Evolutionary conservation across 768 basidiomycete species (phyloP).

Genomic region (Leucosporidium creatinivorum): DNA sequence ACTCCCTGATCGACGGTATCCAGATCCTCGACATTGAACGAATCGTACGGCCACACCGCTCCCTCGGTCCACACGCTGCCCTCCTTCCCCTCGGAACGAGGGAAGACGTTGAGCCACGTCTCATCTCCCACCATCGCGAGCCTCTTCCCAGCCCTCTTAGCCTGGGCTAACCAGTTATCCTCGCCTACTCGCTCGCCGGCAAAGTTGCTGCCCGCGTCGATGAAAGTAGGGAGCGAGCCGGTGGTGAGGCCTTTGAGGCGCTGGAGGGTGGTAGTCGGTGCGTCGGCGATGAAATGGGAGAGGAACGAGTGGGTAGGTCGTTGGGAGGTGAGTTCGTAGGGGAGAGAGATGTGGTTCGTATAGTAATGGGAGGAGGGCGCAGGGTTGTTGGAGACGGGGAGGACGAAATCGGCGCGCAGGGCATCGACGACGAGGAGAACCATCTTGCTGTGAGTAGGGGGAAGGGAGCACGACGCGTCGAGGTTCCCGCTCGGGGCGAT

Average conservation of each 20-base stretch:
- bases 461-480: conserved; percentile 47
- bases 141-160: conserved; percentile 49
- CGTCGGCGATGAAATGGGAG: conserved; percentile 84
- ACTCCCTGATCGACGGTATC: conserved; percentile 94
- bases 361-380: conserved; percentile 56
- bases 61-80: conserved; percentile 46
- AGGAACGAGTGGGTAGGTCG: conserved; percentile 70
- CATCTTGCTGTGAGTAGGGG: conserved; percentile 67
- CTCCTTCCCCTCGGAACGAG: conserved; percentile 39
- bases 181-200: conserved; percentile 77
- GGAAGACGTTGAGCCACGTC: conserved; percentile 89
- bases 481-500: conserved; percentile 48
- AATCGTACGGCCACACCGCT: conserved; percentile 79
- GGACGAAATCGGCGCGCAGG: conserved; percentile 86
- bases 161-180: conserved; percentile 76
- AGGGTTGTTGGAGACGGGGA: conserved; percentile 52
- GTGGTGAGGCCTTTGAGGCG: conserved; percentile 92
- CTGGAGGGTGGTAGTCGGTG: conserved; percentile 90
- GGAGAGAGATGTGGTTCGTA: conserved; percentile 75
- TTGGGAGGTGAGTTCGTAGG: conserved; percentile 58
- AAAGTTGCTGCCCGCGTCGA: conserved; percentile 89
- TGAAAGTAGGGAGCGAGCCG: conserved; percentile 88
- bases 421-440: conserved; percentile 85
- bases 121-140: conserved; percentile 92
- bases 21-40: conserved; percentile 96